Percentiles rank a stretch among this genome's conserved stretches.
Evolutionary conservation across 164 flowering plant genomes (phyloP).

Genomic region (Vitis cinerea): DNA sequence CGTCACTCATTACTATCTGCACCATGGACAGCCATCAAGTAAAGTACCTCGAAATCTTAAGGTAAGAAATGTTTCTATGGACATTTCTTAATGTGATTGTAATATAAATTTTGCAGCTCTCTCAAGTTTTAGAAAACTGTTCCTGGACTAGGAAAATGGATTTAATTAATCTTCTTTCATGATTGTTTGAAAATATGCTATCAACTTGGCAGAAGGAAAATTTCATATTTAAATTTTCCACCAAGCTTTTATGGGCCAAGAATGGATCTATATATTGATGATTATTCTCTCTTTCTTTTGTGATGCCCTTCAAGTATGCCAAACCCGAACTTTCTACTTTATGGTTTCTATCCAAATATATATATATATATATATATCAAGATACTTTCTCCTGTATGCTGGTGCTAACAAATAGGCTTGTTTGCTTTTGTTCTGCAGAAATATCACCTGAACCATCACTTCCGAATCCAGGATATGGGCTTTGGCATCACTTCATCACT

Average conservation of each 20-base stretch:
- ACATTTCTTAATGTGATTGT: too few species aligned
- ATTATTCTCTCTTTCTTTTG: too few species aligned
- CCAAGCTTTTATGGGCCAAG: too few species aligned
- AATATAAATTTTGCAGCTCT: too few species aligned
- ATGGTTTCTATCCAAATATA: not conserved
- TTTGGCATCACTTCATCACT: conserved; percentile 86
- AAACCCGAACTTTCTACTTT: too few species aligned
- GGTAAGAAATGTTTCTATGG: conserved; percentile 37
- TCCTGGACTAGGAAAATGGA: not conserved
- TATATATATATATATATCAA: too few species aligned
- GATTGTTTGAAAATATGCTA: too few species aligned
- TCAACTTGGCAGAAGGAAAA: too few species aligned
- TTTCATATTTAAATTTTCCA: too few species aligned
- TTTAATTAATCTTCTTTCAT: too few species aligned
- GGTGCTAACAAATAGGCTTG: not conserved
- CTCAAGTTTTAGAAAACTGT: not conserved
- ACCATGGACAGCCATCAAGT: conserved; percentile 80
- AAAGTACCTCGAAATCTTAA: conserved; percentile 56
- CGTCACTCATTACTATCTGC: conserved; percentile 86
- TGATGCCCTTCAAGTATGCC: too few species aligned
- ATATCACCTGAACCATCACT: conserved; percentile 95
- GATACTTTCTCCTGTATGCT: not conserved
- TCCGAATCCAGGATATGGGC: conserved; percentile 79
- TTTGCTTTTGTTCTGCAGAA: conserved; percentile 42
- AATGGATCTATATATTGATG: too few species aligned